phyloP scores from a whole-genome alignment of 2,329 filamentous ascomycete species.

The Aspergillus proliferans region DNA sequence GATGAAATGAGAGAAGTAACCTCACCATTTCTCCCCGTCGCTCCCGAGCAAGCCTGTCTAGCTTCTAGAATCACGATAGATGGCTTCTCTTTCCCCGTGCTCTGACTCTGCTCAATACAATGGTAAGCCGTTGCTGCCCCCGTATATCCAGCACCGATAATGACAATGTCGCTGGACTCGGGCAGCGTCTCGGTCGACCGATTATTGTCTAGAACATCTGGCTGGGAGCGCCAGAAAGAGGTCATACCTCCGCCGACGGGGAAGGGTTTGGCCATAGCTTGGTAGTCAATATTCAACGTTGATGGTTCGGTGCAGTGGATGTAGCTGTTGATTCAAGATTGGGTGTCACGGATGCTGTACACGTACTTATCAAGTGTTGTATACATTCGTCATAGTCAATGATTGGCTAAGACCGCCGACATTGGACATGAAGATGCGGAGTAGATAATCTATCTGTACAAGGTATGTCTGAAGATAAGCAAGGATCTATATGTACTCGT shows the following conservation, averaged over 20 bases:
- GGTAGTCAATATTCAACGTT: background rate
- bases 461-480: background rate
- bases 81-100: background rate
- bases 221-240: conserved; percentile 41
- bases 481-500: background rate
- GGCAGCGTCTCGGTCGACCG: conserved; percentile 36
- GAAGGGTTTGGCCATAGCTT: conserved; percentile 11
- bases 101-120: conserved; percentile 21
- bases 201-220: conserved; percentile 36
- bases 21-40: conserved; percentile 38
- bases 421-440: background rate
- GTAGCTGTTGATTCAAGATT: too few species aligned
- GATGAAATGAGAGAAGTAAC: background rate
- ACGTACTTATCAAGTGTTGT: too few species aligned
- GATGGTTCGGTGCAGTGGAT: too few species aligned
- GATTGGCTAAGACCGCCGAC: too few species aligned
- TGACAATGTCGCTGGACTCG: conserved; percentile 34
- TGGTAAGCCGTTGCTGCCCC: conserved; percentile 39
- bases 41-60: conserved; percentile 36
- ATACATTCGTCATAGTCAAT: too few species aligned
- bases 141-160: conserved; percentile 43
- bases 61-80: conserved; percentile 38
- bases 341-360: too few species aligned
- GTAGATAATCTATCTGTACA: background rate
- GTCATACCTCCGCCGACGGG: conserved; percentile 18